phyloP scores from a whole-genome alignment of 768 basidiomycete genomes.

The Clavulina sp. region DNA sequence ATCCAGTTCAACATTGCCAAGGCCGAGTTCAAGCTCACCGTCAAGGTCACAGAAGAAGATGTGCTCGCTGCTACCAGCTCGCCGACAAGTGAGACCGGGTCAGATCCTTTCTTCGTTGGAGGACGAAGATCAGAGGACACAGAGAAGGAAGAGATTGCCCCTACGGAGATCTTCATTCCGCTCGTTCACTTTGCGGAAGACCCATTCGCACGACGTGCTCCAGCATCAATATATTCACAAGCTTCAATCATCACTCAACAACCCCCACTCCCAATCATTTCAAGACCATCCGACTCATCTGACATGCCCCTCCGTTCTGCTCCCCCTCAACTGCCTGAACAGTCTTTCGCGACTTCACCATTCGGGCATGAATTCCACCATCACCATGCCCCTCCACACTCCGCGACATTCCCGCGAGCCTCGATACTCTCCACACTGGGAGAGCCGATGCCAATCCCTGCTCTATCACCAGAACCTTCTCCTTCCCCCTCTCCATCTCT shows the following conservation, averaged over 20 bases:
- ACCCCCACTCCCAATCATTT: conserved; percentile 27
- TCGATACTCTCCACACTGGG: too few species aligned
- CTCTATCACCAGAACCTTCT: conserved; percentile 2
- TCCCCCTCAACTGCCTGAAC: too few species aligned
- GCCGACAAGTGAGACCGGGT: conserved; percentile 6
- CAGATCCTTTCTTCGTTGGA: conserved; percentile 9
- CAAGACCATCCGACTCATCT: not conserved
- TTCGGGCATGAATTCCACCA: too few species aligned
- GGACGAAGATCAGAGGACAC: conserved; percentile 1
- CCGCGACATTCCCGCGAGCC: not conserved
- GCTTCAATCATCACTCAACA: conserved; percentile 39
- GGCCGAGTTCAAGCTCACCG: conserved; percentile 49
- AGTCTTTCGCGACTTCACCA: too few species aligned
- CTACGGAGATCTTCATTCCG: conserved; percentile 88
- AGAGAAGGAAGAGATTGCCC: conserved; percentile 18
- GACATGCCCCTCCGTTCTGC: too few species aligned
- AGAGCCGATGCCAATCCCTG: not conserved
- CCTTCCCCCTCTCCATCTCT: not conserved
- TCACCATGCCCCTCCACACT: not conserved
- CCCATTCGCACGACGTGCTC: conserved; percentile 25
- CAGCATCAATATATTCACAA: conserved; percentile 50
- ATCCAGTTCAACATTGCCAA: conserved; percentile 62
- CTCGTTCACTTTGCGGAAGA: conserved; percentile 68
- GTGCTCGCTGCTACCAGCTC: conserved; percentile 13
- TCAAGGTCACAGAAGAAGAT: conserved; percentile 48